Conservation (phyloP, 2,329 filamentous ascomycete genomes). For the Hypoxylon sp. region DNA sequence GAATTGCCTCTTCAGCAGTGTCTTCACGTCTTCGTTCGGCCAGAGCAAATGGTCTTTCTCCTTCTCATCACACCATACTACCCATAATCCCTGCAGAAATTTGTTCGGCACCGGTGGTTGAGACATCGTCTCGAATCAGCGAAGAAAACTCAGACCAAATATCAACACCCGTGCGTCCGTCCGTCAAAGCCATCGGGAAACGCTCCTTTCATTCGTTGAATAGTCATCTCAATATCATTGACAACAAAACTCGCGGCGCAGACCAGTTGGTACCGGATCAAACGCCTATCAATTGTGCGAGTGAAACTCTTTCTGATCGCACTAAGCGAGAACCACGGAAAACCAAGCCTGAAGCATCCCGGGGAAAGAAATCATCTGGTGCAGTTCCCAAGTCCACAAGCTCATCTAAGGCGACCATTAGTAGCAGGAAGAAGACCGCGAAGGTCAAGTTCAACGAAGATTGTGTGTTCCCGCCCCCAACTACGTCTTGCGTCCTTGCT, state of each 20-base stretch:
- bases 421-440: constrained; percentile 19
- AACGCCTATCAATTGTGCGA: background rate
- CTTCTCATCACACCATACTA: constrained; percentile 1
- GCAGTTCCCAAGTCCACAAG: background rate
- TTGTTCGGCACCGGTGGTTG: constrained; percentile 14
- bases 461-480: constrained; percentile 18
- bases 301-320: background rate
- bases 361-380: background rate
- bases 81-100: constrained; percentile 11
- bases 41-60: background rate
- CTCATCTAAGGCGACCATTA: constrained; percentile 14
- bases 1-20: background rate
- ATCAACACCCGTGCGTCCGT: constrained; percentile 6
- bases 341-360: background rate
- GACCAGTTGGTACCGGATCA: background rate
- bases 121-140: constrained; percentile 15
- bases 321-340: background rate
- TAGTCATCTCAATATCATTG: constrained; percentile 28
- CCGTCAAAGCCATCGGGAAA: constrained; percentile 25
- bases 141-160: constrained; percentile 3
- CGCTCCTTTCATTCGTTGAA: constrained; percentile 29
- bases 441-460: constrained; percentile 30
- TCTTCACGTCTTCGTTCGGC: background rate
- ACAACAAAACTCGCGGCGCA: background rate
- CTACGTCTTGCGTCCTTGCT: background rate